These are phyloP conservation scores for Arthrobotrys sinensis DNA, from an alignment of 2,329 filamentous ascomycete species.

Conservation along the genomic window DNA sequence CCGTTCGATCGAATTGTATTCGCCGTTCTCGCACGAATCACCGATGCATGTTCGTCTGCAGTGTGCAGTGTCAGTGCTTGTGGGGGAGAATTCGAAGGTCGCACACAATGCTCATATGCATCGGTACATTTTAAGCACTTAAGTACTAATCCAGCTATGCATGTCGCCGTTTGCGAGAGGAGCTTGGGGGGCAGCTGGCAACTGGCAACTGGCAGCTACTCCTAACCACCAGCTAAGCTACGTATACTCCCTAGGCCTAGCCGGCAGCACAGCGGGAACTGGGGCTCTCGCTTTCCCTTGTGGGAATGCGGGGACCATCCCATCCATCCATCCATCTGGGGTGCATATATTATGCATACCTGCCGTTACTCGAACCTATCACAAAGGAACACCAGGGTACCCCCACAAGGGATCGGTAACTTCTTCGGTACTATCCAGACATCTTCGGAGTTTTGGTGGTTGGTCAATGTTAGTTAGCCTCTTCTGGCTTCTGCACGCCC, in stretches of 20 bases:
- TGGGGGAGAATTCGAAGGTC: neutral
- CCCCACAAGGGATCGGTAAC: neutral
- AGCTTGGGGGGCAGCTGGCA: neutral
- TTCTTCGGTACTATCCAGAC: neutral
- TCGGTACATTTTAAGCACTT: conserved; percentile 14
- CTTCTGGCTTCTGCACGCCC: neutral
- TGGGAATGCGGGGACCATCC: conserved; percentile 3
- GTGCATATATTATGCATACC: conserved; percentile 11
- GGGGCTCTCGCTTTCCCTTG: no score
- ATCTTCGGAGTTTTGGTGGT: no score
- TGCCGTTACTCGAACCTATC: conserved; percentile 1
- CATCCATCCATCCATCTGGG: conserved; percentile 3
- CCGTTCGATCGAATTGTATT: no score
- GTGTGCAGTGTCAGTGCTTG: neutral
- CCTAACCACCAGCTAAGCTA: no score
- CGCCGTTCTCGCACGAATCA: no score
- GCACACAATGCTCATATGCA: neutral
- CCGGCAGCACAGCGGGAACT: no score
- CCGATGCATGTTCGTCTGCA: no score
- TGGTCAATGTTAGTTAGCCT: neutral
- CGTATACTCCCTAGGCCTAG: no score
- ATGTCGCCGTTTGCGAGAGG: conserved; percentile 21
- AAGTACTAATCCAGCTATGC: neutral
- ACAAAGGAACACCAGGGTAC: neutral
- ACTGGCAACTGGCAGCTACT: no score